Percentiles rank a stretch among this genome's conserved stretches.
phyloP scores from a whole-genome alignment of 208 protist genomes.

The Crithidia thermophila region DNA sequence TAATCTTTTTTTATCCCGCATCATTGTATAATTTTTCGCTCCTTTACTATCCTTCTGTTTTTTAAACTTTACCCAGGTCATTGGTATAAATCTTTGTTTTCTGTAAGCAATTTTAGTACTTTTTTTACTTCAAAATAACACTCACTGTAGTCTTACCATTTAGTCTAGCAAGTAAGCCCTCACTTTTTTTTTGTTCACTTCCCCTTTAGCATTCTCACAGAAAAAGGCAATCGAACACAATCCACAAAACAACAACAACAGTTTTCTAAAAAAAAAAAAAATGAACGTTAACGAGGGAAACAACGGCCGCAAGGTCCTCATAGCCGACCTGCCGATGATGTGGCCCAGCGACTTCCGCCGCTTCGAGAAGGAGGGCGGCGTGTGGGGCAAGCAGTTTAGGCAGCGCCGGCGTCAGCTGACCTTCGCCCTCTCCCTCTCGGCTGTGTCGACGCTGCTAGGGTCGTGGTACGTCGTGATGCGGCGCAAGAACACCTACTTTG shows the following conservation, averaged over 20 bases:
- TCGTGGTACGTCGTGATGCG: conserved; percentile 59
- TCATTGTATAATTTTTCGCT: no score
- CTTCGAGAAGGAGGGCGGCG: conserved; percentile 84
- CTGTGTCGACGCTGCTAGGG: conserved; percentile 51
- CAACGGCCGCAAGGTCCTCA: conserved; percentile 52
- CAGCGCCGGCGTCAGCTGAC: conserved; percentile 83
- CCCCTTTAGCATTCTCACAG: background rate
- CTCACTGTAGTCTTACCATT: no score
- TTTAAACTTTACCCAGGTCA: no score
- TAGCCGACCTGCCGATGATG: conserved; percentile 91
- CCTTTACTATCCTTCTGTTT: no score
- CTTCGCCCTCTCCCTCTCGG: conserved; percentile 47
- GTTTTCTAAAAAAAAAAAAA: background rate
- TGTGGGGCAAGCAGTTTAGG: conserved; percentile 82
- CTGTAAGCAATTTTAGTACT: no score
- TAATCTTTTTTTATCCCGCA: no score
- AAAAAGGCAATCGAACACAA: conserved; percentile 10
- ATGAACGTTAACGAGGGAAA: conserved; percentile 42
- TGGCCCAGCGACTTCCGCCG: conserved; percentile 76
- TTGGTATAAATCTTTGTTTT: no score
- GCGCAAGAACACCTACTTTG: conserved; percentile 82
- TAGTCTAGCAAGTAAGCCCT: no score
- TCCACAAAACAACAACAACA: background rate
- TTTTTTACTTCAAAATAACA: no score
- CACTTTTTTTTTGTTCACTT: background rate